phyloP scores from a whole-genome alignment of 2,329 filamentous ascomycete species.

The Sarocladiaceae sp. region DNA sequence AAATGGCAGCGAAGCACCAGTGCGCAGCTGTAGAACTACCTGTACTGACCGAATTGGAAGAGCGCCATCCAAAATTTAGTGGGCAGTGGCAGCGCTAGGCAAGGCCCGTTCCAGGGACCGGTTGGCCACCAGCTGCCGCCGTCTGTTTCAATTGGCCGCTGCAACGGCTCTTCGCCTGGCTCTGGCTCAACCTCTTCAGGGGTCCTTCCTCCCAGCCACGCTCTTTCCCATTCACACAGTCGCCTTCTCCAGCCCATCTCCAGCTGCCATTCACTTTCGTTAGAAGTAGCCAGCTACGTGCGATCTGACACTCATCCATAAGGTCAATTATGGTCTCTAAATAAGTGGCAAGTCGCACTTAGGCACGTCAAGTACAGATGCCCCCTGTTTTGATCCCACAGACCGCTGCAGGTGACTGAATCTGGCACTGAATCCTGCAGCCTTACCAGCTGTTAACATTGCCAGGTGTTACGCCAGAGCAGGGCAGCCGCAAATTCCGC shows the following conservation, averaged over 20 bases:
- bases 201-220: constrained; percentile 9
- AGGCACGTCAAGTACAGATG: too few relatives aligned
- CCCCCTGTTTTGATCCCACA: too few relatives aligned
- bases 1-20: too few relatives aligned
- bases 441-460: constrained; percentile 20
- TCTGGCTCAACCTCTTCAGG: too few relatives aligned
- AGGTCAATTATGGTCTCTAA: background rate
- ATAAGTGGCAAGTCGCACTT: background rate
- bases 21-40: too few relatives aligned
- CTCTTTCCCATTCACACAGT: constrained; percentile 12
- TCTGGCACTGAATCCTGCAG: constrained; percentile 6
- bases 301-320: background rate
- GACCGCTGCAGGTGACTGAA: background rate
- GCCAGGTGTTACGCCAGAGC: constrained; percentile 20
- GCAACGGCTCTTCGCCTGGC: too few relatives aligned
- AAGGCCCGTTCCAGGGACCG: constrained; percentile 5
- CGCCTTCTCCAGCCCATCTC: constrained; percentile 20
- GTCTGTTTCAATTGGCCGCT: too few relatives aligned
- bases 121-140: background rate
- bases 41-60: background rate
- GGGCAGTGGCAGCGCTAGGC: background rate
- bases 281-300: too few relatives aligned
- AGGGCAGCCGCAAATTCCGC: too few relatives aligned
- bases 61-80: background rate
- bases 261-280: constrained; percentile 23